phyloP scores from a whole-genome alignment of 2,329 filamentous ascomycete species.

The Rhynchosporium graminicola region DNA sequence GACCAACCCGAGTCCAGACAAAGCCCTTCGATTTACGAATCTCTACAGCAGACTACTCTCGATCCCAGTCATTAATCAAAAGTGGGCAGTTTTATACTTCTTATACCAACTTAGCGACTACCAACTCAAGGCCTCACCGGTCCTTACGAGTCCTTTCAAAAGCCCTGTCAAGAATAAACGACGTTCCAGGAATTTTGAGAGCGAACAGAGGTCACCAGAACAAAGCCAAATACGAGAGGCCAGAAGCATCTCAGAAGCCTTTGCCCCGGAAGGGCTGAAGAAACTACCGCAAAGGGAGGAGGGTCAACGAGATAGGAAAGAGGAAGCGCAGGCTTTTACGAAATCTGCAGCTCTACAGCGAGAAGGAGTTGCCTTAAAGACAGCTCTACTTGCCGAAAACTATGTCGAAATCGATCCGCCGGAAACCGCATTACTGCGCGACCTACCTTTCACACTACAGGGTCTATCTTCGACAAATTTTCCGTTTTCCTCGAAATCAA shows the following conservation, averaged over 20 bases:
- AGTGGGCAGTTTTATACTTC: slow-evolving; percentile 95
- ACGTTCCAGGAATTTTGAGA: slow-evolving; percentile 27
- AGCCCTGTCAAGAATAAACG: slow-evolving; percentile 34
- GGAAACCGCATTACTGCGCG: slow-evolving; percentile 69
- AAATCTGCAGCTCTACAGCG: slow-evolving; percentile 35
- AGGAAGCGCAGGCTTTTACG: slow-evolving; percentile 36
- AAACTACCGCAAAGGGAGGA: slow-evolving; percentile 38
- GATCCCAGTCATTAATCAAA: slow-evolving; percentile 90
- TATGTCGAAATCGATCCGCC: slow-evolving; percentile 59
- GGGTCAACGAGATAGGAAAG: slow-evolving; percentile 39
- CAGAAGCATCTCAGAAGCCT: slow-evolving; percentile 46
- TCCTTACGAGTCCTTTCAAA: slow-evolving; percentile 40
- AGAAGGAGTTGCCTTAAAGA: slow-evolving; percentile 46
- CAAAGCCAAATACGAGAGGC: slow-evolving; percentile 45
- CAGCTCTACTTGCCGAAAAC: slow-evolving; percentile 58
- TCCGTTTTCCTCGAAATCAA: slow-evolving; percentile 68
- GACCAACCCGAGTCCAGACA: slow-evolving; percentile 69
- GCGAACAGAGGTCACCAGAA: slow-evolving; percentile 38
- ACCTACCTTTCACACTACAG: slow-evolving; percentile 90
- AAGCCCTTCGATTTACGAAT: slow-evolving; percentile 84
- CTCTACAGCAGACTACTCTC: slow-evolving; percentile 86
- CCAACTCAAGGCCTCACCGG: slow-evolving; percentile 28
- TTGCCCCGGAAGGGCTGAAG: slow-evolving; percentile 53
- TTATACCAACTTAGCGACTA: slow-evolving; percentile 80
- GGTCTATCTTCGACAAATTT: slow-evolving; percentile 86